phyloP scores from a whole-genome alignment of 1,284 basidiomycete genomes.

The Vanrija sp. region DNA sequence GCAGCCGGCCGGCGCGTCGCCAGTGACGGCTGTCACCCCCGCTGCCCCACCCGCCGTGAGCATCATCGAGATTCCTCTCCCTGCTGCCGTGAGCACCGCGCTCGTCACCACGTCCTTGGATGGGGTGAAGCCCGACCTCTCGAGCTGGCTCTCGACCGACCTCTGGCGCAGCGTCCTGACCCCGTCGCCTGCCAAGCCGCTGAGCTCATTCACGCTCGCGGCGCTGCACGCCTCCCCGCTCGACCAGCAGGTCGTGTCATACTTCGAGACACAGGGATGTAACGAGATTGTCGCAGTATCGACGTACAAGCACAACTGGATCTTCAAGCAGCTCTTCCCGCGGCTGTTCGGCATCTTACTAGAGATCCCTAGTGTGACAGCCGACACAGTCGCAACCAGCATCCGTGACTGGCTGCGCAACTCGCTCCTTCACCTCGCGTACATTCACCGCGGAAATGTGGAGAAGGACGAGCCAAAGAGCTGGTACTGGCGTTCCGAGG shows the following conservation, averaged over 20 bases:
- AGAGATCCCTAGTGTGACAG: neutral
- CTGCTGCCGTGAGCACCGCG: too few relatives aligned
- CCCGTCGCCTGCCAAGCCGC: slow-evolving; percentile 1
- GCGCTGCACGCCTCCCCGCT: neutral
- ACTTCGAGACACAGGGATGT: slow-evolving; percentile 20
- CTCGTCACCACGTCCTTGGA: too few relatives aligned
- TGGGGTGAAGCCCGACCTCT: neutral
- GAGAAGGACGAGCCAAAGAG: slow-evolving; percentile 9
- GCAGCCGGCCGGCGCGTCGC: neutral
- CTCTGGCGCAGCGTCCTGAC: neutral
- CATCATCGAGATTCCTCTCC: too few relatives aligned
- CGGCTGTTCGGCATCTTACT: slow-evolving; percentile 10
- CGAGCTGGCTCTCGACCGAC: neutral
- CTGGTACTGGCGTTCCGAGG: slow-evolving; percentile 10
- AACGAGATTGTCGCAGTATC: slow-evolving; percentile 16
- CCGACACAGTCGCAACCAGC: neutral
- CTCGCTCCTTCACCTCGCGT: slow-evolving; percentile 16
- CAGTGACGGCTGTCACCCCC: too few relatives aligned
- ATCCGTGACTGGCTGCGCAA: slow-evolving; percentile 16
- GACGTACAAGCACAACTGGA: slow-evolving; percentile 22
- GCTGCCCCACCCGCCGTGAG: too few relatives aligned
- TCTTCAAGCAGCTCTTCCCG: slow-evolving; percentile 20
- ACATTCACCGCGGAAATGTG: slow-evolving; percentile 19
- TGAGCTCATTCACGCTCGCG: slow-evolving; percentile 9
- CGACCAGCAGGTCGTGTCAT: slow-evolving; percentile 14